Base-by-base conservation (phyloP, 176 grass and related monocot species). In the Tuctoria greenei region DNA sequence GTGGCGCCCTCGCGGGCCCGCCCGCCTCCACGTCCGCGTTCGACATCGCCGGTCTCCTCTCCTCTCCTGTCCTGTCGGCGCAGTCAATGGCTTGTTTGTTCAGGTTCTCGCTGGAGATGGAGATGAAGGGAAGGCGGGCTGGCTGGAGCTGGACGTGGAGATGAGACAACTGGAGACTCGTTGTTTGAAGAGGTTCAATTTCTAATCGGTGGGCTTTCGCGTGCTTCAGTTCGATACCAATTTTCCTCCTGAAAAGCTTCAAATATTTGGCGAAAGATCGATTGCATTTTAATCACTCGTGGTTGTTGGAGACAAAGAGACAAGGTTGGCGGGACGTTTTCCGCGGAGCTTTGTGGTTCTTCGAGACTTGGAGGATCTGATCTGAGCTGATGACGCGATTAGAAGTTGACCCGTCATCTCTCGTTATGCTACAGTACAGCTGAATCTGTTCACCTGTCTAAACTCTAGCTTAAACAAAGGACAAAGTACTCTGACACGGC, bases 21-120 rank as follows among this genome's bases (percentile, higher is more conserved):
- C 84, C 84, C 0, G 51, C 66, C 66, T 90, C 88, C 41, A 87
- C 84, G 71, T 90, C 88, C 37, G 76, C 47, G 88, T 87, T 54
- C 28, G 84, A 76, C 88, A 90, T 90, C 65, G 69, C 26, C 31
- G 1, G 47, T 27, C 13, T 31, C 3, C 31, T 31, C 55, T 58
- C 10, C 55, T 57, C 23, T 15, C 17, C 24, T 63, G 75, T 43
- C 16, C 11, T 38, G 60, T 62, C 28, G 47, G 47, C 9, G 76
- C 50, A 38, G n/a, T 37, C 61, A 38, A n/a, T 45, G 13, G 42
- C 11, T 14, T 31, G 51, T 24, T 54, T n/a, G 25, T 25, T 56
- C 66, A 41, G 79, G 16, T 25, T 77, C 73, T 25, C 8, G 54
- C 73, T 35, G 8, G 45, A 34, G 54, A 27, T 7, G 72, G 64